Evolutionary conservation across 2,329 filamentous ascomycete genomes (phyloP), one percentile per base, ranked within the genome.

Genomic region (Lachnellula subtilissima): DNA sequence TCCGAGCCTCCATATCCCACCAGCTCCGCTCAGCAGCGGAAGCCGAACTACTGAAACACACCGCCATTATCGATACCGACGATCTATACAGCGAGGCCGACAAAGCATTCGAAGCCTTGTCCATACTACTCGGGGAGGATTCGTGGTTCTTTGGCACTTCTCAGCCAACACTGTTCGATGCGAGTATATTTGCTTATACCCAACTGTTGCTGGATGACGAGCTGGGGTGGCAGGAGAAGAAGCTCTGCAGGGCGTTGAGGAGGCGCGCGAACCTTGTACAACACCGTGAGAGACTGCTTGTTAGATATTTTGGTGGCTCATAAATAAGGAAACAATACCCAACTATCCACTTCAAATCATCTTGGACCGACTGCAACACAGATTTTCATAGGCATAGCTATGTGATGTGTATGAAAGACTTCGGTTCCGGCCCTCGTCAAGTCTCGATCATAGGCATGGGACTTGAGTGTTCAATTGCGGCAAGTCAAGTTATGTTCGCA

Each of bases 161-260:
- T 3, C 61, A 58, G 6, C 90, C 93, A 0, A 84, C 85, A 0
- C 68, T 93, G 23, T 93, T 97, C 64, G 94, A 99, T 73, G 92
- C 93, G 6, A 85, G 84, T 53, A 83, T 97, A 2, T 97, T 97
- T 73, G 86, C 91, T 3, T 99, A 97, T 72, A 92, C 89, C 0
- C 84, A 95, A 71, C 75, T 96, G 50, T 76, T 97, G 52, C 73
- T 96, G 51, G 84, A 88, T 57, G 78, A 84, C 36, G 67, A 65
- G 2, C 66, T 68, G 45, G 62, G 62, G 61, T 92, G 89, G 88
- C 76, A 75, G 56, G 83, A 89, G 55, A 79, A 78, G 58, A 75
- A 77, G 52, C 73, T 96, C 51, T 76, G 71, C 14, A 76, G 80
- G 54, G 73, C 81, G 50, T 67, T 96, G 56, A 72, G 70, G 51